Evolutionary conservation across 2,329 filamentous ascomycete genomes (phyloP).

Genomic region (Stachybotrys chartarum): DNA sequence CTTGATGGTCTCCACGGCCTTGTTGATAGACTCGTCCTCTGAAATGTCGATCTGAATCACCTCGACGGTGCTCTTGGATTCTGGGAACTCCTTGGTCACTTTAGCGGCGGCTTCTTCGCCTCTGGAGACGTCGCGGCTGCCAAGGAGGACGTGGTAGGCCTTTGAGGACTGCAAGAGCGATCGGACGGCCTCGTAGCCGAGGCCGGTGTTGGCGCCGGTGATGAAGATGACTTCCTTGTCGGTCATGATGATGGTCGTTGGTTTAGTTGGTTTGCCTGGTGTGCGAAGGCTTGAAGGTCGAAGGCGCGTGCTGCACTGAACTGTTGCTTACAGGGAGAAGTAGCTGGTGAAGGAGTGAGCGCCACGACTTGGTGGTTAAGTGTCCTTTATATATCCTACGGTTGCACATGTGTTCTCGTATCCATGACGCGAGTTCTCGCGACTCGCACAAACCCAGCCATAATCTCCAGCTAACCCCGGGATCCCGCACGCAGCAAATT

Average conservation of each 20-base stretch:
- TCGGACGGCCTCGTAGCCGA: conserved; percentile 52
- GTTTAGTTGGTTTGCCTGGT: no score
- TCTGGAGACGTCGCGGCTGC: conserved; percentile 43
- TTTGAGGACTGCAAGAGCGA: conserved; percentile 38
- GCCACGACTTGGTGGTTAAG: no score
- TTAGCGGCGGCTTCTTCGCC: conserved; percentile 37
- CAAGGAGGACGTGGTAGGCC: conserved; percentile 50
- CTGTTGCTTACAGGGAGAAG: no score
- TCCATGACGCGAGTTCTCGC: no score
- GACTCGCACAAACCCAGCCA: no score
- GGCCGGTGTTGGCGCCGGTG: conserved; percentile 55
- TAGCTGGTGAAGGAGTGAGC: no score
- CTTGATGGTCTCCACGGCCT: conserved; percentile 34
- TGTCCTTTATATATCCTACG: no score
- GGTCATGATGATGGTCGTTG: conserved; percentile 7
- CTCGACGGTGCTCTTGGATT: conserved; percentile 32
- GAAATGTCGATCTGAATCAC: conserved; percentile 45
- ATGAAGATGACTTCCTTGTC: conserved; percentile 40
- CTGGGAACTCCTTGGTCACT: conserved; percentile 31
- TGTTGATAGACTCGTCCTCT: conserved; percentile 43
- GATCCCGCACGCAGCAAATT: no score
- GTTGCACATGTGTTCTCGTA: no score
- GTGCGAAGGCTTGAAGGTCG: no score
- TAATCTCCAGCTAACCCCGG: no score
- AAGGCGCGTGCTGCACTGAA: no score